Percentiles rank a stretch among this genome's conserved stretches.
phyloP scores from a whole-genome alignment of 1,284 basidiomycete species.

The Boletus semigastroideus region DNA sequence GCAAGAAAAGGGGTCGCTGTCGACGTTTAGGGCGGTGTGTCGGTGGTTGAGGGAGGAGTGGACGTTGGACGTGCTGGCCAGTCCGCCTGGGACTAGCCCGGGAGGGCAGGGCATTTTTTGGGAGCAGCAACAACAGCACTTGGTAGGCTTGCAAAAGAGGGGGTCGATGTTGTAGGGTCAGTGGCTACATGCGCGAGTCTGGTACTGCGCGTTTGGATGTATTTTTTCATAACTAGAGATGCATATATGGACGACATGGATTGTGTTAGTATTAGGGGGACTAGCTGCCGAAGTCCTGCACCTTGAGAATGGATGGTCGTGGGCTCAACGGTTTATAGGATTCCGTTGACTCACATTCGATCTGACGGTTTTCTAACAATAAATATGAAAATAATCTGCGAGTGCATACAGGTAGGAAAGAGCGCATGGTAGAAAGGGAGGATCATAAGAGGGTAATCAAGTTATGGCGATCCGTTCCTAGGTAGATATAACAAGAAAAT shows the following conservation, averaged over 20 bases:
- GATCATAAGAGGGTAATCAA: background rate
- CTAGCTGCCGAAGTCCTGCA: background rate
- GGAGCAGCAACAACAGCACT: conserved; percentile 24
- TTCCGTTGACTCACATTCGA: too few species aligned
- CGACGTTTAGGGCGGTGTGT: conserved; percentile 77
- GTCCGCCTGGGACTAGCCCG: conserved; percentile 15
- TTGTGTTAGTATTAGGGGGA: background rate
- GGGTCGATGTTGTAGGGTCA: conserved; percentile 13
- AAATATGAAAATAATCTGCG: background rate
- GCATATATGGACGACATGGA: background rate
- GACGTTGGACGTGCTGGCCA: conserved; percentile 41
- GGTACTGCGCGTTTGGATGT: conserved; percentile 4
- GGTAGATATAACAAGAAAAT: background rate
- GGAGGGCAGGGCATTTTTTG: conserved; percentile 16
- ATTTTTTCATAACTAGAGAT: background rate
- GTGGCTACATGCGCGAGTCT: conserved; percentile 1
- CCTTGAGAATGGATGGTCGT: too few species aligned
- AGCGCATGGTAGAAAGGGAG: background rate
- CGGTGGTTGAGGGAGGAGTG: conserved; percentile 69
- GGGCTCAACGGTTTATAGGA: too few species aligned
- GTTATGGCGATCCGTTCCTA: background rate
- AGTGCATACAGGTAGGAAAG: background rate
- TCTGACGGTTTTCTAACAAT: background rate
- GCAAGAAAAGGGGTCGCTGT: conserved; percentile 86
- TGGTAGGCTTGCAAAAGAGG: conserved; percentile 8